These are phyloP conservation scores for Cercospora berteroae DNA, from an alignment of 2,329 filamentous ascomycete species.

Conservation along the genomic window DNA sequence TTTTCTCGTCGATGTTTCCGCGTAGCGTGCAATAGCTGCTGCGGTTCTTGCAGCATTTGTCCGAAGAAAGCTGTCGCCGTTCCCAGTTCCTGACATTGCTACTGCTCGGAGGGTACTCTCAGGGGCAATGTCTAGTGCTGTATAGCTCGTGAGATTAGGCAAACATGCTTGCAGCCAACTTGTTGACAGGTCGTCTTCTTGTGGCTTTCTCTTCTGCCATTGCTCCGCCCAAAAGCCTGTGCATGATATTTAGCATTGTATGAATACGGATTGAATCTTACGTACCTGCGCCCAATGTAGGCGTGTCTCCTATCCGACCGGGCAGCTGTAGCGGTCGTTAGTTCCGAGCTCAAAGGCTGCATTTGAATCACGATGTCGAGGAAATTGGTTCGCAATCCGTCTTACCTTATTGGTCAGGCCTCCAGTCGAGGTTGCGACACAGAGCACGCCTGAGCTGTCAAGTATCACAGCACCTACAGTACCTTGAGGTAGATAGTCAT, in stretches of 20 bases:
- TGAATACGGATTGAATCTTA: not conserved
- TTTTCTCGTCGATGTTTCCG: slow-evolving; percentile 27
- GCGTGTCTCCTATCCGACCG: slow-evolving; percentile 82
- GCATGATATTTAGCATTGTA: not conserved
- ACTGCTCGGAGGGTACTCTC: slow-evolving; percentile 25
- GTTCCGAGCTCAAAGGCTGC: not conserved
- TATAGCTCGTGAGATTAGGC: slow-evolving; percentile 26
- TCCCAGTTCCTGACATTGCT: slow-evolving; percentile 54
- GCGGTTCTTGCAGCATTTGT: slow-evolving; percentile 68
- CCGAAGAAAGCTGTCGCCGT: slow-evolving; percentile 83
- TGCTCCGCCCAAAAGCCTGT: slow-evolving; percentile 90
- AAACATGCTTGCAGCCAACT: slow-evolving; percentile 27
- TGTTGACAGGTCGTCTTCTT: not conserved
- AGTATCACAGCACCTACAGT: slow-evolving; percentile 81
- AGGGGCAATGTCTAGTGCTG: slow-evolving; percentile 9
- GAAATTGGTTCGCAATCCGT: not conserved
- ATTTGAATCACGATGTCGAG: not conserved
- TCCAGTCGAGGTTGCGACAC: slow-evolving; percentile 65
- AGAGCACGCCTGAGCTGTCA: slow-evolving; percentile 71
- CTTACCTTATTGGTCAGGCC: slow-evolving; percentile 76
- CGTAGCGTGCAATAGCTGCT: slow-evolving; percentile 69
- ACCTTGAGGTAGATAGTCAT: slow-evolving; percentile 74
- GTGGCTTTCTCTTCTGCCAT: slow-evolving; percentile 51
- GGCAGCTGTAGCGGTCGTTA: slow-evolving; percentile 50
- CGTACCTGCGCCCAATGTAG: slow-evolving; percentile 52